Conservation (phyloP, 1,284 basidiomycete species). For the Irpex rosettiformis region DNA sequence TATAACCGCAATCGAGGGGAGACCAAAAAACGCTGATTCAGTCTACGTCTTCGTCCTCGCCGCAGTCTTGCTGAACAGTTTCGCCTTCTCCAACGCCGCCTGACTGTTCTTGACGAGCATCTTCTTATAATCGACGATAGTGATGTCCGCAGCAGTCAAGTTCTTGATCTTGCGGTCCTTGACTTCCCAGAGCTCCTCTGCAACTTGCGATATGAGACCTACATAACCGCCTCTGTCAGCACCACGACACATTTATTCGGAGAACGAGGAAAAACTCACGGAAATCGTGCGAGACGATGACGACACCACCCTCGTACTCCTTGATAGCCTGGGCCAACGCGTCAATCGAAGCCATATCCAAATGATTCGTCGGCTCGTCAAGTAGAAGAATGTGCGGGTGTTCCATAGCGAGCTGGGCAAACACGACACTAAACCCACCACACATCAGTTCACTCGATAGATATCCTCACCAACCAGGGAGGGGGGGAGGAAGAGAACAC, state of each 20-base stretch:
- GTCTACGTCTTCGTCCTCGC: conserved; percentile 56
- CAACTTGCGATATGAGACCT: conserved; percentile 92
- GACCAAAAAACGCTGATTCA: too few species aligned
- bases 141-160: conserved; percentile 85
- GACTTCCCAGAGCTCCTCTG: conserved; percentile 98
- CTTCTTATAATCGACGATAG: conserved; percentile 90
- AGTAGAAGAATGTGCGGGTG: conserved; percentile 88
- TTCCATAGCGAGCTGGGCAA: conserved; percentile 92
- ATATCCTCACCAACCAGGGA: neutral
- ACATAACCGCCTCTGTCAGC: conserved; percentile 15
- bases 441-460: neutral
- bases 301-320: conserved; percentile 96
- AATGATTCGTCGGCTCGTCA: conserved; percentile 90
- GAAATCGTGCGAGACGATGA: conserved; percentile 98
- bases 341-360: conserved; percentile 96
- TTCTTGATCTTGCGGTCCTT: conserved; percentile 93
- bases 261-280: conserved; percentile 44
- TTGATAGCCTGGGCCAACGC: conserved; percentile 94
- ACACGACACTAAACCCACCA: conserved; percentile 67
- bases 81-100: conserved; percentile 86
- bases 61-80: conserved; percentile 82
- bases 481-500: conserved; percentile 24
- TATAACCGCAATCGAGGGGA: too few species aligned
- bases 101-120: conserved; percentile 68
- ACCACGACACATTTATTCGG: neutral